Evolutionary conservation across 2,329 filamentous ascomycete species (phyloP), one percentile per base, ranked within the genome.

Genomic region (Tolypocladium album): DNA sequence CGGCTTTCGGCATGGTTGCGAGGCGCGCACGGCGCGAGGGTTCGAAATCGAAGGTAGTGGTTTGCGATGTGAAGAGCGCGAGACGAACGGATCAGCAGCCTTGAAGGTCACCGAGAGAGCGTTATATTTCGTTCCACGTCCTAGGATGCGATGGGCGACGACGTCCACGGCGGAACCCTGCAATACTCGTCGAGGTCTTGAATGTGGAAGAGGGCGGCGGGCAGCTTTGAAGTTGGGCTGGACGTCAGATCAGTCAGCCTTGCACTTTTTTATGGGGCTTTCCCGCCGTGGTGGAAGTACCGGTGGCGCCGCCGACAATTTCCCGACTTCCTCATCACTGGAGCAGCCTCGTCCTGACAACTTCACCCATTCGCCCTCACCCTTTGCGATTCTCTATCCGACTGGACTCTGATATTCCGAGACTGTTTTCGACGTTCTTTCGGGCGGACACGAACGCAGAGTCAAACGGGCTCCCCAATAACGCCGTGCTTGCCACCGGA

Each of bases 1-100:
- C 94, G 68, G 94, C 94, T 79, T 90, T 90, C 58, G 88, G 88
- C 93, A 97, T 97, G 58, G 71, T 88, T 55, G 47, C 39, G 43
- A 42, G 22, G 15, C 31, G 58, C 24, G 53, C 43, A n/a, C 22
- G 12, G 39, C 27, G 43, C 22, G 17, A 58, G 31, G 15, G n/a
- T 38, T 40, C 22, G 34, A 17, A n/a, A 31, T 39, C 31, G 20
- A 34, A 12, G 17, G 17, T 53, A 9, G 9, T 22, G 50, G 9
- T 38, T 55, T 15, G 50, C 5, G 50, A 31, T 34, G 31, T 17
- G 50, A 34, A 53, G 17, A 6, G 50, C 15, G 47, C n/a, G n/a
- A 3, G 20, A 31, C 2, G 20, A 36, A 38, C 13, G 4, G 1
- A 12, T 13, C 2, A 15, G 9, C 20, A 5, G 4, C 2, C 13